These are phyloP conservation scores for Phalaenopsis hybrid DNA, from an alignment of 116 monocot genomes.

Conservation along the genomic window DNA sequence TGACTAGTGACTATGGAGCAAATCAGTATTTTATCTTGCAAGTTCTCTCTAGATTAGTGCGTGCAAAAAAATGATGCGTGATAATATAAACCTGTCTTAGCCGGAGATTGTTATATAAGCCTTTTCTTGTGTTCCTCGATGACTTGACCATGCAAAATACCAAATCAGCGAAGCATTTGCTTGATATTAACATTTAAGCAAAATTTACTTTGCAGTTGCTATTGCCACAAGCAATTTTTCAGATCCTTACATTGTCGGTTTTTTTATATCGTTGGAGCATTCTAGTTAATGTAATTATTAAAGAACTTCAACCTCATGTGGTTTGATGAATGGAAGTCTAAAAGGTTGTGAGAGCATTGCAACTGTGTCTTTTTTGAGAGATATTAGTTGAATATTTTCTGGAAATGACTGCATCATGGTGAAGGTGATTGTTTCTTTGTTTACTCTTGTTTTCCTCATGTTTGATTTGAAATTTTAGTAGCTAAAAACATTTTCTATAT, in stretches of 20 bases:
- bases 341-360: background rate
- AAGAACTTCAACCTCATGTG: background rate
- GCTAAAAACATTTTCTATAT: background rate
- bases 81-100: background rate
- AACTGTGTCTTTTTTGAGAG: background rate
- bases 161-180: background rate
- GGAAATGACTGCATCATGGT: too few species aligned
- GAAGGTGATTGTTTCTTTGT: too few species aligned
- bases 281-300: background rate
- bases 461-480: background rate
- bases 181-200: background rate
- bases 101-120: background rate
- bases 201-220: background rate
- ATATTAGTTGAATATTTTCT: too few species aligned
- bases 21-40: background rate
- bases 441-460: too few species aligned
- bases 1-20: background rate
- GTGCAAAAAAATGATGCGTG: background rate
- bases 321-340: background rate
- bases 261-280: background rate
- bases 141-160: background rate
- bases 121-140: background rate
- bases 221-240: background rate
- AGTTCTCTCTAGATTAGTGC: background rate
- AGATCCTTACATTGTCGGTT: background rate